phyloP scores from a whole-genome alignment of 768 basidiomycete genomes.

The Amanita pseudoporphyria region DNA sequence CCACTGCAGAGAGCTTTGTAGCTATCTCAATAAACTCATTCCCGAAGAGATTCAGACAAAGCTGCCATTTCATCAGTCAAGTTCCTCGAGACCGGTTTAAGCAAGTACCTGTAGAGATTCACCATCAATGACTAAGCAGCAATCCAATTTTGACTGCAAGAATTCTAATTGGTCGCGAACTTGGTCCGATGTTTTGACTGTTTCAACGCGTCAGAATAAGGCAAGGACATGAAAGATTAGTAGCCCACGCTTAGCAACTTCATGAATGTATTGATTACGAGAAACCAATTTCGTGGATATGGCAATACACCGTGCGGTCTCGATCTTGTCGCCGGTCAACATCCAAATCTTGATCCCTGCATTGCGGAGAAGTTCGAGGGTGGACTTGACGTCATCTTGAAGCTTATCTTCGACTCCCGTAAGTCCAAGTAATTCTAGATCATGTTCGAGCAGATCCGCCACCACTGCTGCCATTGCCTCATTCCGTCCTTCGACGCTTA shows the following conservation, averaged over 20 bases:
- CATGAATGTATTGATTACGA: constrained; percentile 95
- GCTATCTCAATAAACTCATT: constrained; percentile 95
- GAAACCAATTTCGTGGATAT: constrained; percentile 95
- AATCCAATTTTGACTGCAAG: constrained; percentile 88
- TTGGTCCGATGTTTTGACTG: constrained; percentile 81
- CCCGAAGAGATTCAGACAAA: constrained; percentile 84
- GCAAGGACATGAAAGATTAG: constrained; percentile 2
- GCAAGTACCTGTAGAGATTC: constrained; percentile 77
- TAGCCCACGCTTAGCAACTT: constrained; percentile 79
- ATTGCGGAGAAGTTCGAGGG: constrained; percentile 86
- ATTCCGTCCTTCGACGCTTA: constrained; percentile 69
- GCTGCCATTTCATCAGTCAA: constrained; percentile 32
- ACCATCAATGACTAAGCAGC: constrained; percentile 96
- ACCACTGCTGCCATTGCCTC: constrained; percentile 76
- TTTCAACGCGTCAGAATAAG: constrained; percentile 5
- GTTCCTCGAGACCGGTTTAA: neutral
- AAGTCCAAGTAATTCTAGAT: constrained; percentile 84
- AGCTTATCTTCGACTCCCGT: constrained; percentile 99
- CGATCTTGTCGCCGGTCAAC: constrained; percentile 98
- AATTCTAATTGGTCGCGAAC: constrained; percentile 87
- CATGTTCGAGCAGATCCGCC: constrained; percentile 69
- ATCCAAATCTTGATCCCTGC: constrained; percentile 99
- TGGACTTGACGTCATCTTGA: constrained; percentile 93
- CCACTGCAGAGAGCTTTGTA: constrained; percentile 92
- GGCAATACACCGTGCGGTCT: constrained; percentile 97